A percentile compares a stretch with the other conserved stretches of the same genome.
phyloP scores from a whole-genome alignment of 495 filamentous ascomycete species.

The Trypethelium eluteriae region DNA sequence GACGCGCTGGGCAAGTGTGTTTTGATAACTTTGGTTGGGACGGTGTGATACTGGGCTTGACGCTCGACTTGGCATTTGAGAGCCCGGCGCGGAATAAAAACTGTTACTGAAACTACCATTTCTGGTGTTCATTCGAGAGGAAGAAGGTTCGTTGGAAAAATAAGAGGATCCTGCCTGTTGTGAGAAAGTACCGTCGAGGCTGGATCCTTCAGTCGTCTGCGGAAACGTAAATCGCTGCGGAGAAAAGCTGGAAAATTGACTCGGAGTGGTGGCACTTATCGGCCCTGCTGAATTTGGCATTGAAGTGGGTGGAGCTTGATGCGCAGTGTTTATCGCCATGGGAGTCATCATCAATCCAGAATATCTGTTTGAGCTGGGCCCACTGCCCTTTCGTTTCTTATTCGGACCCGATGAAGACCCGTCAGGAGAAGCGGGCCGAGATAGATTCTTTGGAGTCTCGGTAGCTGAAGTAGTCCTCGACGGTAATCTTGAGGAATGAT shows the following conservation, averaged over 20 bases:
- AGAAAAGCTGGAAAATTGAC: constrained; percentile 1
- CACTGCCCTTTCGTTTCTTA: constrained; percentile 71
- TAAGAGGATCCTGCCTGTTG: neutral
- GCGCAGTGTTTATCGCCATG: constrained; percentile 31
- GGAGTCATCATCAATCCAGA: constrained; percentile 68
- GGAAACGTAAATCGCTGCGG: constrained; percentile 4
- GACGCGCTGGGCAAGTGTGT: neutral
- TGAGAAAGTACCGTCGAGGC: neutral
- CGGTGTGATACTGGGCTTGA: constrained; percentile 38
- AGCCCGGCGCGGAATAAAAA: constrained; percentile 59
- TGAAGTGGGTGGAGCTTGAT: constrained; percentile 7
- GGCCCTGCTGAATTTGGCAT: neutral
- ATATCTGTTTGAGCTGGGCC: constrained; percentile 29
- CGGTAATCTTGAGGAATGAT: constrained; percentile 23
- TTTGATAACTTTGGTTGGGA: neutral
- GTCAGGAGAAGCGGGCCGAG: constrained; percentile 61
- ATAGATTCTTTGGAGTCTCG: constrained; percentile 56
- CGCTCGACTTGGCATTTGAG: constrained; percentile 50
- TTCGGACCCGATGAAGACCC: constrained; percentile 50
- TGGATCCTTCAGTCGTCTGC: neutral
- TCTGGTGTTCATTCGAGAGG: neutral
- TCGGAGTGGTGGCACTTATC: neutral
- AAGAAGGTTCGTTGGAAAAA: neutral
- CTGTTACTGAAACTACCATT: constrained; percentile 4
- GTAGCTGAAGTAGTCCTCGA: constrained; percentile 43